These are phyloP conservation scores for Mucor mucedo DNA, from an alignment of 371 early-diverging fungal genomes.

Conservation along the genomic window DNA sequence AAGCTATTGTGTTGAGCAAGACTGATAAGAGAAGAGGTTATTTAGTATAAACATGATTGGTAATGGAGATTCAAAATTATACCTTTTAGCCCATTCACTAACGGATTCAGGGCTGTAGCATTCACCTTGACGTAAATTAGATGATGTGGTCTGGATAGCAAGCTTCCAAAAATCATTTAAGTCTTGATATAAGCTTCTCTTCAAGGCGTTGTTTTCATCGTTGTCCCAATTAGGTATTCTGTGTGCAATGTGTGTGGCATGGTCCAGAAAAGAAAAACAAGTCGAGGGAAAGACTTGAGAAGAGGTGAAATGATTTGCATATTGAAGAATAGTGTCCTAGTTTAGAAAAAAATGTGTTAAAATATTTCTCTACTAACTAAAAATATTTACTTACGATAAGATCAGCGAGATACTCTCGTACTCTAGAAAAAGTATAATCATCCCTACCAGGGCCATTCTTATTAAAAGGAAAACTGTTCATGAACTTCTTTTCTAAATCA, in stretches of 20 bases:
- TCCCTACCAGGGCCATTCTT: conserved; percentile 80
- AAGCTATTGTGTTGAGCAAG: conserved; percentile 62
- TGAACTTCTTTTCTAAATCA: conserved; percentile 73
- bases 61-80: conserved; percentile 15
- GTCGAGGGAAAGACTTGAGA: conserved; percentile 71
- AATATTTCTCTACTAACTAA: background rate
- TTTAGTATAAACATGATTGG: background rate
- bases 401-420: conserved; percentile 76
- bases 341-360: background rate
- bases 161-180: conserved; percentile 80
- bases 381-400: conserved; percentile 54
- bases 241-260: conserved; percentile 75
- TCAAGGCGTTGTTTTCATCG: conserved; percentile 67
- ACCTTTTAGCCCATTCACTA: conserved; percentile 81
- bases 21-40: conserved; percentile 31
- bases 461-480: conserved; percentile 84
- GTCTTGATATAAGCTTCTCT: conserved; percentile 70
- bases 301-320: conserved; percentile 84
- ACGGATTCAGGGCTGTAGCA: conserved; percentile 74
- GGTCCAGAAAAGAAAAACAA: conserved; percentile 80
- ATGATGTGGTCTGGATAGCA: conserved; percentile 72
- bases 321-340: conserved; percentile 78
- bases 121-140: conserved; percentile 79
- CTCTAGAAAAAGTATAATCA: conserved; percentile 90
- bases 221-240: conserved; percentile 87